These are phyloP conservation scores for Hypericum perforatum DNA, from an alignment of 345 rosid species.

Conservation along the genomic window DNA sequence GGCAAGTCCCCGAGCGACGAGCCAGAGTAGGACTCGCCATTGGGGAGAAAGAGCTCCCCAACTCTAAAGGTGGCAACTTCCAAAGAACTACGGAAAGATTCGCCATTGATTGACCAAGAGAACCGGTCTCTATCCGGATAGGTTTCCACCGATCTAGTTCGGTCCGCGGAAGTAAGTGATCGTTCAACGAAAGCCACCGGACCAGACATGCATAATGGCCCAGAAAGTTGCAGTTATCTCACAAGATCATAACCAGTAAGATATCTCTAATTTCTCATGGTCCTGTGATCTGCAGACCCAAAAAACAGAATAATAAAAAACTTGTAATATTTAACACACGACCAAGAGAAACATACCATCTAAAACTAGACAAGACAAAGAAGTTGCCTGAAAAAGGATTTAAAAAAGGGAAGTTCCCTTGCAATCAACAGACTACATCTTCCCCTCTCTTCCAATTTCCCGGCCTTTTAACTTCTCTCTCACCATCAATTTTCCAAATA, in stretches of 20 bases:
- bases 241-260: slow-evolving; percentile 6
- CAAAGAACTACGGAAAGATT: slow-evolving; percentile 30
- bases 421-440: too few relatives aligned
- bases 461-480: too few relatives aligned
- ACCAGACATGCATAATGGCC: slow-evolving; percentile 87
- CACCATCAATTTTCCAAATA: too few relatives aligned
- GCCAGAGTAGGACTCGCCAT: slow-evolving; percentile 69
- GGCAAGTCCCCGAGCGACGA: slow-evolving; percentile 65
- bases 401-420: too few relatives aligned
- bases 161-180: slow-evolving; percentile 44
- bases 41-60: slow-evolving; percentile 49
- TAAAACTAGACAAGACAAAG: too few relatives aligned
- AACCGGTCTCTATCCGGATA: slow-evolving; percentile 30
- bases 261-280: slow-evolving; percentile 16
- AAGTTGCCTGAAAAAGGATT: too few relatives aligned
- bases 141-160: slow-evolving; percentile 64
- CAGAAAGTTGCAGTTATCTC: slow-evolving; percentile 27
- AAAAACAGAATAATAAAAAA: too few relatives aligned
- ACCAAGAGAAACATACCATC: too few relatives aligned
- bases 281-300: too few relatives aligned
- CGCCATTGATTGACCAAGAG: slow-evolving; percentile 42
- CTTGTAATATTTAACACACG: too few relatives aligned
- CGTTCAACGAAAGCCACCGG: slow-evolving; percentile 46
- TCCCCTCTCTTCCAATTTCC: too few relatives aligned
- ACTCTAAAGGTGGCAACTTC: slow-evolving; percentile 55